Conservation (phyloP, 106 monocot species). For the Acorus calamus region DNA sequence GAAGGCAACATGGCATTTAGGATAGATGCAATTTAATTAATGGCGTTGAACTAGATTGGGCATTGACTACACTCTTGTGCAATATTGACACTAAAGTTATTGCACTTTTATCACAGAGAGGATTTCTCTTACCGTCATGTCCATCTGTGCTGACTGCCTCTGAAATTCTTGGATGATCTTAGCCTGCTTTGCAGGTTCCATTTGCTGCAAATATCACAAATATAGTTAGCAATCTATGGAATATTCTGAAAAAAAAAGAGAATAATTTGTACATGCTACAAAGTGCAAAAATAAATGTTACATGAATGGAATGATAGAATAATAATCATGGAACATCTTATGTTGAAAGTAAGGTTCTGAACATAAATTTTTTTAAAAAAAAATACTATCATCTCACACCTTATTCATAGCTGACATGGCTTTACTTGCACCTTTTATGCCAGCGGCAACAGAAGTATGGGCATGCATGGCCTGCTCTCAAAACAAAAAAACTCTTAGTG, state of each 20-base stretch:
- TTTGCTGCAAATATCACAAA: slow-evolving; percentile 44
- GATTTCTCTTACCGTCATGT: slow-evolving; percentile 53
- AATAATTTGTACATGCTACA: neutral
- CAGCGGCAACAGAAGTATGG: slow-evolving; percentile 62
- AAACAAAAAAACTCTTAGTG: neutral
- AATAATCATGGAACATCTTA: too few relatives aligned
- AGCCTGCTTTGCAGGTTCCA: slow-evolving; percentile 69
- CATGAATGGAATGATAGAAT: too few relatives aligned
- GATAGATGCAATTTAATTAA: too few relatives aligned
- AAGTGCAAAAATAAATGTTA: too few relatives aligned
- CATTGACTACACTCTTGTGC: too few relatives aligned
- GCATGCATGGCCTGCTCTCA: slow-evolving; percentile 66
- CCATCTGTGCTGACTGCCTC: slow-evolving; percentile 70
- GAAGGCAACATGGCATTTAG: too few relatives aligned
- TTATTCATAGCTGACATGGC: slow-evolving; percentile 86
- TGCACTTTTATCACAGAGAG: too few relatives aligned
- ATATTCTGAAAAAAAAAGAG: slow-evolving; percentile 1
- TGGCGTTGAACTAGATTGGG: too few relatives aligned
- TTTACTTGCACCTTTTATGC: slow-evolving; percentile 73
- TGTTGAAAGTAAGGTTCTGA: too few relatives aligned
- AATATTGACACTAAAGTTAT: too few relatives aligned
- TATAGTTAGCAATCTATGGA: neutral
- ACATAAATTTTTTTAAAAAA: too few relatives aligned
- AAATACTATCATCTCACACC: slow-evolving; percentile 19
- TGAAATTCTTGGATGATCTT: slow-evolving; percentile 90